Base-by-base conservation (phyloP, 1,284 basidiomycete species). In the Sanghuangporus sanghuang region DNA sequence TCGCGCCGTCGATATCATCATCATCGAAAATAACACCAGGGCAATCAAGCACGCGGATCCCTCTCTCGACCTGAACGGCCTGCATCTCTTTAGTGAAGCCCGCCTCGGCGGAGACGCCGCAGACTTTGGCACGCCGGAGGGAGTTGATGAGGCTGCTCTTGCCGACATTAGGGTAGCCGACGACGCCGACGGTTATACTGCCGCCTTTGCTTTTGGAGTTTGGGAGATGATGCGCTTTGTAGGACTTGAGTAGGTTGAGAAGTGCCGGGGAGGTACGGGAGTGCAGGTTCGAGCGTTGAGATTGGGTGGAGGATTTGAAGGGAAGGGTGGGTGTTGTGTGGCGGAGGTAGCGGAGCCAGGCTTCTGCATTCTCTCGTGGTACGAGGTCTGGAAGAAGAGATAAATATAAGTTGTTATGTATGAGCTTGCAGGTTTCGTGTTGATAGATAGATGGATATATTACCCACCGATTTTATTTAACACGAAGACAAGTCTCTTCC, bases 91-190 rank as follows among this genome's bases (percentile, higher is more conserved):
- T 94, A 5, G 96, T 99, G 73, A 95, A 94, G 2, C 96, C 96
- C 0, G 96, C 91, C 69, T 95, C 95, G 2, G 95, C 92, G 6
- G 95, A 96, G n/a, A 98, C 95, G 2, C 89, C 87, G 71, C 96
- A 96, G 11, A 82, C 94, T 76, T 95, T 92, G 63, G 86, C 87
- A 50, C 96, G 80, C 76, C 97, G 96, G 61, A 99, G 79, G 59
- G 93, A 93, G 76, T 99, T 99, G 78, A 99, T 98, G 64, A 99
- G 74, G 69, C 89, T 93, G 64, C 92, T 95, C 78, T 99, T 99
- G 9, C 96, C 96, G 61, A 98, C 96, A 75, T 99, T 99, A 3
- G 96, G 96, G 72, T 96, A 96, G 1, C 96, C 96, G 38, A 98
- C 93, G 23, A 98, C 90, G 16, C 96, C 96, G 61, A 98, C 88